Conservation (phyloP, 169 alveolate genomes). For the Plasmodium gallinaceum region DNA sequence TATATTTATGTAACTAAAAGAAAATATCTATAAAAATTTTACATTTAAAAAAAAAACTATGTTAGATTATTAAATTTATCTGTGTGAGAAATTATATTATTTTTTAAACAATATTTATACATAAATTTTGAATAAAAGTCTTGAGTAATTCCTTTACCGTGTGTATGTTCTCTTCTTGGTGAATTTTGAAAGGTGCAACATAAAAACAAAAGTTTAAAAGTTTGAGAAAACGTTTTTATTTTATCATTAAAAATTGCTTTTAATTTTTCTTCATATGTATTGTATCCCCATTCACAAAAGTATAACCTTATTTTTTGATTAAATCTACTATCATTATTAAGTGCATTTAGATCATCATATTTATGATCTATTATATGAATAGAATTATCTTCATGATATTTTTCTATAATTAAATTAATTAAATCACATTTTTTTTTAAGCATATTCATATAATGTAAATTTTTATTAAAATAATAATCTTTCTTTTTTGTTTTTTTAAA, state of each 20-base stretch:
- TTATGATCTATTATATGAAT: constrained; percentile 34
- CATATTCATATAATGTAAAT: constrained; percentile 24
- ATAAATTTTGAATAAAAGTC: constrained; percentile 65
- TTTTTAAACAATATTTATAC: constrained; percentile 23
- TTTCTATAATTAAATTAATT: constrained; percentile 2
- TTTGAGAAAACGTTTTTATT: constrained; percentile 43
- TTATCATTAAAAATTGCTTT: constrained; percentile 80
- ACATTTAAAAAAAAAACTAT: neutral
- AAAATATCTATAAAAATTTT: neutral
- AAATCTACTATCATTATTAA: constrained; percentile 11
- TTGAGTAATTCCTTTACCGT: constrained; percentile 39
- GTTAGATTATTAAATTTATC: neutral
- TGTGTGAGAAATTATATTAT: constrained; percentile 5
- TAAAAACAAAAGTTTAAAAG: constrained; percentile 37
- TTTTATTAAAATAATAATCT: constrained; percentile 20
- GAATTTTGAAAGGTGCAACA: constrained; percentile 52
- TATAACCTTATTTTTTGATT: constrained; percentile 75
- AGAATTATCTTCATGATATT: neutral
- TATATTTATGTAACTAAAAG: neutral
- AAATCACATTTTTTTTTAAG: constrained; percentile 46
- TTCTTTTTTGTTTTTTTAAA: constrained; percentile 25
- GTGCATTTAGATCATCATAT: constrained; percentile 70
- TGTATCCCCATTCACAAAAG: constrained; percentile 86
- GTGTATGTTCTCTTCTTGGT: constrained; percentile 55
- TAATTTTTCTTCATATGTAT: constrained; percentile 78